phyloP scores from a whole-genome alignment of 495 filamentous ascomycete genomes.

The Tuber aestivum region DNA sequence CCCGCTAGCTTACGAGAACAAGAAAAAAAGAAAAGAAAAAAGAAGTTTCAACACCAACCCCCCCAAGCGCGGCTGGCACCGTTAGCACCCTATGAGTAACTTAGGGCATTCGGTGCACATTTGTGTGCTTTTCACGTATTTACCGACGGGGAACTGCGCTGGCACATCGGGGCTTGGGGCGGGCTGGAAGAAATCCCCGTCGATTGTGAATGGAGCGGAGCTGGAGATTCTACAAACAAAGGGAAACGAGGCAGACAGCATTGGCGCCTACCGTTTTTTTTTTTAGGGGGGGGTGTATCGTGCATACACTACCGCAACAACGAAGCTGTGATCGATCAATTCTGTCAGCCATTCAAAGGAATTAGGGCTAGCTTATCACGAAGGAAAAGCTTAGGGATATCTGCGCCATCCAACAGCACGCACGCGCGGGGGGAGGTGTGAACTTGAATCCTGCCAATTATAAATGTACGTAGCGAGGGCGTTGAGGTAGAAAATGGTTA shows the following conservation, averaged over 20 bases:
- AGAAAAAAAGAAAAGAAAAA: neutral
- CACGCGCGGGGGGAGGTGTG: no score
- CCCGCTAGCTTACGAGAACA: no score
- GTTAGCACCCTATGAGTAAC: neutral
- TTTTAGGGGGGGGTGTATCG: neutral
- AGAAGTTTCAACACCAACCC: neutral
- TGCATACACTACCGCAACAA: neutral
- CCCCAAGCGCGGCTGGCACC: neutral
- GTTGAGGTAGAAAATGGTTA: neutral
- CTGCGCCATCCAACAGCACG: neutral
- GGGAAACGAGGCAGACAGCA: slow-evolving; percentile 3
- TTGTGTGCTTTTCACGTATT: neutral
- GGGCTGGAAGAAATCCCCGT: neutral
- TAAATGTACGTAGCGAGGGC: neutral
- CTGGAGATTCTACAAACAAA: neutral
- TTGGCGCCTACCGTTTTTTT: neutral
- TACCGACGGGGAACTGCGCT: neutral
- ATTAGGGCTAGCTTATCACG: neutral
- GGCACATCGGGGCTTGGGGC: neutral
- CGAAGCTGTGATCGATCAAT: neutral
- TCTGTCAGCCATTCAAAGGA: neutral
- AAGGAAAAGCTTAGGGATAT: neutral
- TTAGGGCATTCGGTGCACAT: neutral
- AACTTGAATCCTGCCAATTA: neutral
- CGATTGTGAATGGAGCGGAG: neutral